Conservation (phyloP, 257 asterid genomes). For the Solanum dulcamara region DNA sequence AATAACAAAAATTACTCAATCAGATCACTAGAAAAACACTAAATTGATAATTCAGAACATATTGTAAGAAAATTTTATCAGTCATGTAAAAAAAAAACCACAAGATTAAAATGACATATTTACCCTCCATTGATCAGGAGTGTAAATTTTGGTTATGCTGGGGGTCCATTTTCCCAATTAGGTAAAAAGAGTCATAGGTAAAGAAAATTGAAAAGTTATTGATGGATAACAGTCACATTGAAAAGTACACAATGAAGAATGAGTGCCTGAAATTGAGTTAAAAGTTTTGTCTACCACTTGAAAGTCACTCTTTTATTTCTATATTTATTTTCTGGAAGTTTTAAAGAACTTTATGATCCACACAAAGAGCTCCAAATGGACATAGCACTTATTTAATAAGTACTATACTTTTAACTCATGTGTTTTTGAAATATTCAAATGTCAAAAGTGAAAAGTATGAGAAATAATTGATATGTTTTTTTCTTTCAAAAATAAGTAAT, state of each 20-base stretch:
- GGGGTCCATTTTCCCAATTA: neutral
- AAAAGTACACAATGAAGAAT: neutral
- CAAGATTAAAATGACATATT: neutral
- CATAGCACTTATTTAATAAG: neutral
- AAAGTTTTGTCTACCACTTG: slow-evolving; percentile 15
- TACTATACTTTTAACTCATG: neutral
- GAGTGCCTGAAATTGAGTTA: slow-evolving; percentile 4
- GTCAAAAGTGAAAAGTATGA: neutral
- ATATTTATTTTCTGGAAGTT: neutral
- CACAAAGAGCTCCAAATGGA: neutral
- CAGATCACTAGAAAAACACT: neutral
- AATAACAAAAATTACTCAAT: neutral
- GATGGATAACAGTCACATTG: slow-evolving; percentile 5
- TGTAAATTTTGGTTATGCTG: neutral
- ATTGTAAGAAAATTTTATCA: neutral
- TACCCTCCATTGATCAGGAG: neutral
- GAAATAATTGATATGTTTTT: neutral
- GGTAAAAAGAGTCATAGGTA: neutral
- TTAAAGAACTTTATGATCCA: neutral
- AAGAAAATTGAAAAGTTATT: neutral
- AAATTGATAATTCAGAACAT: neutral
- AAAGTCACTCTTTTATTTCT: neutral
- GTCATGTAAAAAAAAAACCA: neutral
- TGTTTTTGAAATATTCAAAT: neutral
- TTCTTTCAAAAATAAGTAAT: neutral